A percentile compares a stretch with the other conserved stretches of the same genome.
Evolutionary conservation across 306 rosid species (phyloP).

Genomic region (Castanea mollissima): DNA sequence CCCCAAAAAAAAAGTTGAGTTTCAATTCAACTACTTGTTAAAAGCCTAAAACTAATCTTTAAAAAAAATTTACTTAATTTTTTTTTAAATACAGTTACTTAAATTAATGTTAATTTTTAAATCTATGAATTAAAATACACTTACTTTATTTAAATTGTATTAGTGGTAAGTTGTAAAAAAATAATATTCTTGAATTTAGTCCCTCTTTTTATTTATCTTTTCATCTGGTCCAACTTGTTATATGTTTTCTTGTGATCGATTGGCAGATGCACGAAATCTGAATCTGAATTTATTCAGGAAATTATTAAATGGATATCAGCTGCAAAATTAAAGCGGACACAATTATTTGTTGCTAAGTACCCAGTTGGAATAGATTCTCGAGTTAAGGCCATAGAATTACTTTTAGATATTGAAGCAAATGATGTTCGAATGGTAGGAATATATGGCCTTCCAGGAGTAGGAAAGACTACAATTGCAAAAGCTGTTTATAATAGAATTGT

Average conservation of each 20-base stretch:
- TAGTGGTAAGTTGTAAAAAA: no score
- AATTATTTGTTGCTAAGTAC: neutral
- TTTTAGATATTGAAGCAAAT: neutral
- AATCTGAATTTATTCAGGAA: neutral
- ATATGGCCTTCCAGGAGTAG: slow-evolving; percentile 10
- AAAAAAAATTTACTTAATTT: no score
- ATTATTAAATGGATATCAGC: neutral
- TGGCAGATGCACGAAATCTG: neutral
- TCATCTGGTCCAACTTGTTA: neutral
- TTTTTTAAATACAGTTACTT: no score
- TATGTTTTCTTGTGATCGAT: neutral
- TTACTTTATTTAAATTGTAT: no score
- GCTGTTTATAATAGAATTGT: neutral
- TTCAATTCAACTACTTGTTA: no score
- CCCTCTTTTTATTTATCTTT: neutral
- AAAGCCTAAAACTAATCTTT: no score
- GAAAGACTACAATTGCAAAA: slow-evolving; percentile 6
- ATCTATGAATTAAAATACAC: no score
- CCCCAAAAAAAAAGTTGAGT: no score
- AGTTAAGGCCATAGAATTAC: neutral
- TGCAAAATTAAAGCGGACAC: neutral
- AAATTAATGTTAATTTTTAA: no score
- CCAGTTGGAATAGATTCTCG: slow-evolving; percentile 14
- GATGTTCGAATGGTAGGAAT: slow-evolving; percentile 11
- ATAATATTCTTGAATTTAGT: no score